These are phyloP conservation scores for Glycine latifolia DNA, from an alignment of 306 rosid genomes.

Conservation along the genomic window DNA sequence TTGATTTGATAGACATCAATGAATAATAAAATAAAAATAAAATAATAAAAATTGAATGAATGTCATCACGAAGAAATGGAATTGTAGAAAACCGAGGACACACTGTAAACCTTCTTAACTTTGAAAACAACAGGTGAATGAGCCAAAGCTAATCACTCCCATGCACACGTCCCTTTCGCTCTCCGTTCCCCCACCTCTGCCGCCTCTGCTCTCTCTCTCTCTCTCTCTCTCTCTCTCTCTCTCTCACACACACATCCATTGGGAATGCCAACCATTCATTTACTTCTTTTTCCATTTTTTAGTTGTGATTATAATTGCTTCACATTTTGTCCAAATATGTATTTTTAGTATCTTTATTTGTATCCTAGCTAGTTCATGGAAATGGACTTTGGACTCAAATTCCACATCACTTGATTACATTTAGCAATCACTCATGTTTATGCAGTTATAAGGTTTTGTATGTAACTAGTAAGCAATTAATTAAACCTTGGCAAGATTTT, in stretches of 20 bases:
- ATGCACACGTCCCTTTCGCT: constrained; percentile 96
- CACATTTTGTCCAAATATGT: not conserved
- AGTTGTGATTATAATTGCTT: not conserved
- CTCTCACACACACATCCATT: constrained; percentile 43
- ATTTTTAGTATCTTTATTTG: not conserved
- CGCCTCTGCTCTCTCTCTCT: constrained; percentile 57
- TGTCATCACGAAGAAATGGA: constrained; percentile 48
- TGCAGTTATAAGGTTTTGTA: not conserved
- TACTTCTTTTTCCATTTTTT: not conserved
- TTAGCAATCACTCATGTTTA: not conserved
- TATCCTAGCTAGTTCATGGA: not conserved
- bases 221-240: constrained; percentile 51
- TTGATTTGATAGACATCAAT: constrained; percentile 42
- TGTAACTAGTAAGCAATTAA: not conserved
- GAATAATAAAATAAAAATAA: too few species aligned
- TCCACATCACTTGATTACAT: not conserved
- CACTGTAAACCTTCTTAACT: constrained; percentile 56
- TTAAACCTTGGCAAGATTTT: not conserved
- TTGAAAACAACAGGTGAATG: constrained; percentile 87
- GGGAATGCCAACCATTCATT: constrained; percentile 71
- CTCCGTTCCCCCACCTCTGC: constrained; percentile 71
- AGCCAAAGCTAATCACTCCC: constrained; percentile 84
- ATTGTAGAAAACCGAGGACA: constrained; percentile 79
- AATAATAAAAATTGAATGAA: too few species aligned
- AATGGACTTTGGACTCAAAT: not conserved